phyloP scores from a whole-genome alignment of 768 basidiomycete genomes.

The Lactarius indigo region DNA sequence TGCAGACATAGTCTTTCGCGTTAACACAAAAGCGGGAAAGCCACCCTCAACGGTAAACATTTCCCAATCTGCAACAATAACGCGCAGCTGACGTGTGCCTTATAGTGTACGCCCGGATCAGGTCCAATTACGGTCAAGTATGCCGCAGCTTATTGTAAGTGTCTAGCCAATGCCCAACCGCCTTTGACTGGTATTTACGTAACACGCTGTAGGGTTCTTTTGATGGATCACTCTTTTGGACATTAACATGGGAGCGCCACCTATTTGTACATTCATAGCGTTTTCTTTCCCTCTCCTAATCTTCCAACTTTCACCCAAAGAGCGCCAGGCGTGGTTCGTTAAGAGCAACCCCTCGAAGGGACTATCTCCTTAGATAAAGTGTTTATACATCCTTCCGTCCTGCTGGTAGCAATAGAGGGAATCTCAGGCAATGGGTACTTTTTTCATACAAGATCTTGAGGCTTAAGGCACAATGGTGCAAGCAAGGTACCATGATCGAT shows the following conservation, averaged over 20 bases:
- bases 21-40: conserved; percentile 16
- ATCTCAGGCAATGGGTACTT: background rate
- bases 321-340: background rate
- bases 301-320: background rate
- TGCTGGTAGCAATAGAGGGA: background rate
- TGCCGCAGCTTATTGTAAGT: conserved; percentile 22
- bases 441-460: background rate
- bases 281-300: background rate
- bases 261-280: background rate
- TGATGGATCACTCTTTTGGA: background rate
- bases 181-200: background rate
- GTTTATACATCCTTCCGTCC: background rate
- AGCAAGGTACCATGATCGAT: background rate
- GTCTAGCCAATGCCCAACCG: background rate
- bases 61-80: background rate
- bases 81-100: background rate
- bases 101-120: conserved; percentile 18
- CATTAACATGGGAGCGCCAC: background rate
- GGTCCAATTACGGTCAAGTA: conserved; percentile 12
- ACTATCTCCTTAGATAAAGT: background rate
- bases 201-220: background rate
- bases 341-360: background rate
- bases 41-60: conserved; percentile 11
- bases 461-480: background rate
- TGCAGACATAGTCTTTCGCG: conserved; percentile 14